Conservation (phyloP, 2,329 filamentous ascomycete genomes). For the Cercospora berteroae region DNA sequence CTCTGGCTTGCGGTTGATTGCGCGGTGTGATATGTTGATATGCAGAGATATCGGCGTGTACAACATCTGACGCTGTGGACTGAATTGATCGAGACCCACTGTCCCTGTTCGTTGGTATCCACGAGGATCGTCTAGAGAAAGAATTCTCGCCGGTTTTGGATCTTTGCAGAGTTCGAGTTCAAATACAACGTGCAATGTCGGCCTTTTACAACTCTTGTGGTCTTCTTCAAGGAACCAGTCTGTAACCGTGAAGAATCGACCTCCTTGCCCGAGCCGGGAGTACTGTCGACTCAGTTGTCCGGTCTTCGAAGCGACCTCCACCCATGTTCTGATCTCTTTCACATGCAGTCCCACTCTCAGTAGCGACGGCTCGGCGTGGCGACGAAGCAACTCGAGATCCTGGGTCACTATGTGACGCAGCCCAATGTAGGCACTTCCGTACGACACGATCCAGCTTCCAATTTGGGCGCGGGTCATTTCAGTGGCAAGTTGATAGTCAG, state of each 20-base stretch:
- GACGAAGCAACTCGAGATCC: neutral
- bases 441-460: neutral
- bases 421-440: neutral
- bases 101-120: neutral
- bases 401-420: neutral
- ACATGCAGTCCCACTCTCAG: neutral
- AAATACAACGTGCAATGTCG: neutral
- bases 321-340: neutral
- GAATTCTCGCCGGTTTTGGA: neutral
- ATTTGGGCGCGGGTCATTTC: neutral
- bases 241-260: neutral
- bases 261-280: neutral
- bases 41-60: neutral
- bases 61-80: neutral
- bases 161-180: neutral
- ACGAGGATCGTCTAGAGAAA: neutral
- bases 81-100: neutral
- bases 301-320: neutral
- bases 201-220: neutral
- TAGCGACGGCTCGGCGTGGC: neutral
- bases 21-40: neutral
- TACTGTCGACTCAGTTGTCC: neutral
- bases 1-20: neutral
- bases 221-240: neutral
- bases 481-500: neutral